Evolutionary conservation across 495 filamentous ascomycete genomes (phyloP).

Genomic region (Viridothelium virens): DNA sequence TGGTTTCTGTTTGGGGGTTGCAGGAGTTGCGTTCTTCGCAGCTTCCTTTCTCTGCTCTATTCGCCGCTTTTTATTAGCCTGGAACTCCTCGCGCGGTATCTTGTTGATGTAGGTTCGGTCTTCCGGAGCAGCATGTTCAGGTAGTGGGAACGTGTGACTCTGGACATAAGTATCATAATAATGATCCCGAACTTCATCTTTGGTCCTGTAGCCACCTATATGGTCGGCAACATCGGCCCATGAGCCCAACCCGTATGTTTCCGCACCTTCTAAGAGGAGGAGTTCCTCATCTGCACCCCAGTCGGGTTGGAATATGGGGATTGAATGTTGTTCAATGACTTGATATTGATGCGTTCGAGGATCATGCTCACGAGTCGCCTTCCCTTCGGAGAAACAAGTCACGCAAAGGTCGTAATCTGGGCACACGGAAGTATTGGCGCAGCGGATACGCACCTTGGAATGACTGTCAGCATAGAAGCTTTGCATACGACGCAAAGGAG

Average conservation of each 20-base stretch:
- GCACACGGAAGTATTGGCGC: slow-evolving; percentile 64
- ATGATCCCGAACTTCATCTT: slow-evolving; percentile 90
- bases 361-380: slow-evolving; percentile 70
- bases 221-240: slow-evolving; percentile 99
- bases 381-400: slow-evolving; percentile 78
- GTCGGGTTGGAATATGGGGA: slow-evolving; percentile 87
- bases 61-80: slow-evolving; percentile 82
- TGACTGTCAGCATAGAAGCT: neutral
- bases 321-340: slow-evolving; percentile 96
- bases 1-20: slow-evolving; percentile 88
- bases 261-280: slow-evolving; percentile 85
- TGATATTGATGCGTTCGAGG: slow-evolving; percentile 77
- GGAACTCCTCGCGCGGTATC: slow-evolving; percentile 86
- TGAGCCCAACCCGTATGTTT: slow-evolving; percentile 92
- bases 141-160: slow-evolving; percentile 74
- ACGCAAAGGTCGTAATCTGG: slow-evolving; percentile 97
- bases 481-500: neutral
- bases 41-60: slow-evolving; percentile 90
- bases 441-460: slow-evolving; percentile 81
- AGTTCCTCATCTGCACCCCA: slow-evolving; percentile 98
- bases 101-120: slow-evolving; percentile 68
- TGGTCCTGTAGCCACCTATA: slow-evolving; percentile 87
- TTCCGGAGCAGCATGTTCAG: slow-evolving; percentile 69
- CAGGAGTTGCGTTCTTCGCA: slow-evolving; percentile 71
- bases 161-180: slow-evolving; percentile 84